A percentile compares a stretch with the other conserved stretches of the same genome.
Conservation (phyloP, 768 basidiomycete species). For the Tricholoma sp. region DNA sequence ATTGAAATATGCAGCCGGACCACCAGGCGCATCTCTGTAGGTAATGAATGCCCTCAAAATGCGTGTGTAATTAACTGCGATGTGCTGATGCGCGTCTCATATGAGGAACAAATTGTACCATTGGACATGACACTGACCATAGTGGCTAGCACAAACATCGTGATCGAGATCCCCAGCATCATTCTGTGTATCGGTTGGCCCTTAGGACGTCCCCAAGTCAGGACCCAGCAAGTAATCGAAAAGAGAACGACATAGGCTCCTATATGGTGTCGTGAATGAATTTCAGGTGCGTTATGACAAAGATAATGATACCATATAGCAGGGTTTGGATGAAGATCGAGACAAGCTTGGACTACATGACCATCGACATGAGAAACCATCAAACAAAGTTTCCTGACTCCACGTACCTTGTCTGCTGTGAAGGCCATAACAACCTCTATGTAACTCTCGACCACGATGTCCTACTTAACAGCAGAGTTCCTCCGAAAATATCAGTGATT, state of each 20-base stretch:
- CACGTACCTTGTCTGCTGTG: constrained; percentile 9
- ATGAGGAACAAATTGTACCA: not conserved
- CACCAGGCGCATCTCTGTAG: constrained; percentile 19
- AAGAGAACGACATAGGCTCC: constrained; percentile 27
- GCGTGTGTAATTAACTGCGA: constrained; percentile 30
- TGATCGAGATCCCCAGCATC: constrained; percentile 26
- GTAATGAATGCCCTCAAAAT: constrained; percentile 31
- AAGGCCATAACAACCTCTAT: constrained; percentile 6
- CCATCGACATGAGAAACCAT: not conserved
- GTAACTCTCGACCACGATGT: not conserved
- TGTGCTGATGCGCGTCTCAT: constrained; percentile 21
- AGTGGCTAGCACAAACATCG: constrained; percentile 28
- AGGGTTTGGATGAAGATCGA: constrained; percentile 22
- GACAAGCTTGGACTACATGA: constrained; percentile 15
- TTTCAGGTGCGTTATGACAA: not conserved
- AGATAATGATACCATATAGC: constrained; percentile 18
- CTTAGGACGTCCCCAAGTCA: constrained; percentile 20
- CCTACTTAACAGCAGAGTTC: not conserved
- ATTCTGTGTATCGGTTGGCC: constrained; percentile 23
- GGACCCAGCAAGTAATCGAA: constrained; percentile 24
- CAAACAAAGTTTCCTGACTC: no score
- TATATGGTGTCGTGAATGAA: not conserved
- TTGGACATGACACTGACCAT: constrained; percentile 17
- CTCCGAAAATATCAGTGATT: not conserved
- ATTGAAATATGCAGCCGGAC: constrained; percentile 28